Percentiles rank a stretch among this genome's conserved stretches.
phyloP scores from a whole-genome alignment of 495 filamentous ascomycete species.

The Aspergillus heteromorphus region DNA sequence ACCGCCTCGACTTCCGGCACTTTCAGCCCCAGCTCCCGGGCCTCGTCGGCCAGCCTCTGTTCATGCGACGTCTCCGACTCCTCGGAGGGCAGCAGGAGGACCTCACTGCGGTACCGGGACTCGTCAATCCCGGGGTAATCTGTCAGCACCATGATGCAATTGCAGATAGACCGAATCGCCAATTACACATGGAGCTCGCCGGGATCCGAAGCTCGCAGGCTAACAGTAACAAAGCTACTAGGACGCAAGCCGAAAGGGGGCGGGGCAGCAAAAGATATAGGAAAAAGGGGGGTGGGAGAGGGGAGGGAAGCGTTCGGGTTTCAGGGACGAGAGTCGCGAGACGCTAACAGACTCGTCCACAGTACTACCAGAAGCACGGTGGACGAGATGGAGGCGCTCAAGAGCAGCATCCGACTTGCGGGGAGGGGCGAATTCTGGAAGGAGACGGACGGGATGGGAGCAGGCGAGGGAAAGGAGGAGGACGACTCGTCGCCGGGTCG shows the following conservation, averaged over 20 bases:
- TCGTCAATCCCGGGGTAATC: conserved; percentile 24
- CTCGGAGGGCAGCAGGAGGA: conserved; percentile 29
- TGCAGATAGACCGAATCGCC: conserved; percentile 3
- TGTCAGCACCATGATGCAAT: conserved; percentile 16
- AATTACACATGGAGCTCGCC: conserved; percentile 7
- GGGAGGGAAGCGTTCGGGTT: no score
- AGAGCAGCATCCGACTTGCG: conserved; percentile 33
- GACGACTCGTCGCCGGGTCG: conserved; percentile 6
- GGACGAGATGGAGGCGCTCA: conserved; percentile 30
- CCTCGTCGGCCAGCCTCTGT: conserved; percentile 35
- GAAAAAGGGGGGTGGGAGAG: not conserved
- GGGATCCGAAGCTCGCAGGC: not conserved
- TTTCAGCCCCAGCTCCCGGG: conserved; percentile 34
- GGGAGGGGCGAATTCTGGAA: not conserved
- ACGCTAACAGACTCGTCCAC: conserved; percentile 33
- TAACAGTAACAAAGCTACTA: not conserved
- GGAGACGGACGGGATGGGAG: not conserved
- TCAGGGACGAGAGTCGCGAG: conserved; percentile 9
- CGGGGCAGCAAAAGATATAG: not conserved
- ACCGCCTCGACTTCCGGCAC: conserved; percentile 33
- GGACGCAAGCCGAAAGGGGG: not conserved
- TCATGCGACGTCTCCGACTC: conserved; percentile 33
- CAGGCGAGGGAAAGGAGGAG: conserved; percentile 8
- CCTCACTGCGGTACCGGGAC: conserved; percentile 34
- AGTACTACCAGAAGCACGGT: conserved; percentile 28